phyloP scores from a whole-genome alignment of 148 eudicot species.

The Amaranthus hypochondriacus region DNA sequence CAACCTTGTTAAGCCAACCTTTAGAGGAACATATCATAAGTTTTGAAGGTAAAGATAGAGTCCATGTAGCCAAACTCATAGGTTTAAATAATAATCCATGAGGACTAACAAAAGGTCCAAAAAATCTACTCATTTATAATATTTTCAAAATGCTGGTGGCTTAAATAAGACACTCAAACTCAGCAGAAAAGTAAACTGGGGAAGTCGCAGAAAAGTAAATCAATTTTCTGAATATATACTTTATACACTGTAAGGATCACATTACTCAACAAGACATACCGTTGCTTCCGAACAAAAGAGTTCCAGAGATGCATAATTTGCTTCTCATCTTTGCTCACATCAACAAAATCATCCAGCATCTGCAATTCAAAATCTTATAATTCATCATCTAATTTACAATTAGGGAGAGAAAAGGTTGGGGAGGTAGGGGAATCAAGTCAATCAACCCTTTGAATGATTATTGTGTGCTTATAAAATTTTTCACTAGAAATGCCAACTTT shows the following conservation, averaged over 20 bases:
- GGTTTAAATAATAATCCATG: neutral
- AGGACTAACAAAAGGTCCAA: neutral
- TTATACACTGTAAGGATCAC: neutral
- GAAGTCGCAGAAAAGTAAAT: neutral
- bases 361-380: constrained; percentile 29
- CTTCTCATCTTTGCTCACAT: constrained; percentile 89
- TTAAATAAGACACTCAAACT: neutral
- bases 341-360: constrained; percentile 98
- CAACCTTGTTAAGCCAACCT: neutral
- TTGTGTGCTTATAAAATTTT: too few species aligned
- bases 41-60: neutral
- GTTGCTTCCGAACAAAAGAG: constrained; percentile 89
- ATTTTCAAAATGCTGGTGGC: neutral
- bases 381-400: neutral
- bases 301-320: constrained; percentile 99
- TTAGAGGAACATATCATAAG: neutral
- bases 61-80: neutral
- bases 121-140: neutral
- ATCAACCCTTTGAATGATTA: too few species aligned
- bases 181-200: neutral
- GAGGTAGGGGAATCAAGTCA: neutral
- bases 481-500: too few species aligned
- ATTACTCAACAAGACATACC: constrained; percentile 37
- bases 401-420: neutral
- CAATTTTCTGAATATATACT: neutral